Conservation (phyloP, 2,329 filamentous ascomycete genomes). For the Aspergillus candidus region DNA sequence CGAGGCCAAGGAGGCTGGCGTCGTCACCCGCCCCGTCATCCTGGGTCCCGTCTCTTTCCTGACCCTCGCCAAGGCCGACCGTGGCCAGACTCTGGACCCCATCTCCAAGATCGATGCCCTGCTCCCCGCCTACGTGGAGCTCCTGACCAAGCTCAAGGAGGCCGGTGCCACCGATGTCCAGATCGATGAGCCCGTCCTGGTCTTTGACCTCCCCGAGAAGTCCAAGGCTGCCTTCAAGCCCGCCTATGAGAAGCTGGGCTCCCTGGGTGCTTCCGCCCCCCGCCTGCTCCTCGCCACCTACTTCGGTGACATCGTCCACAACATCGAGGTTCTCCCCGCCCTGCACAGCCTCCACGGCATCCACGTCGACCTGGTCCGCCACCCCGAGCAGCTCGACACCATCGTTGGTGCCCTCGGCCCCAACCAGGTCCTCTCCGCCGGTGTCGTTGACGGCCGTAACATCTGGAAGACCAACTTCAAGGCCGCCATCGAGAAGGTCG, state of each 20-base stretch:
- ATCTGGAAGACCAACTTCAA: constrained; percentile 99
- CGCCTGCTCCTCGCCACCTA: constrained; percentile 91
- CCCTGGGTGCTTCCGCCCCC: constrained; percentile 71
- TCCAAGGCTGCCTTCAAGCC: constrained; percentile 97
- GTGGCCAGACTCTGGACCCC: constrained; percentile 84
- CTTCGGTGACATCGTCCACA: constrained; percentile 99
- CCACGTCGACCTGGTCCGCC: constrained; percentile 93
- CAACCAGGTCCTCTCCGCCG: constrained; percentile 84
- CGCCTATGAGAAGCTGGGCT: constrained; percentile 77
- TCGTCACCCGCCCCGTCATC: constrained; percentile 86
- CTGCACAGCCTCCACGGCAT: constrained; percentile 69
- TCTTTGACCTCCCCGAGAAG: constrained; percentile 86
- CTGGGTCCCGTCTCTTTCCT: constrained; percentile 97
- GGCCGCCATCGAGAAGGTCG: constrained; percentile 82
- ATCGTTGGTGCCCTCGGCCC: constrained; percentile 76
- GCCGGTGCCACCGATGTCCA: constrained; percentile 95
- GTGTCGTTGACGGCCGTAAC: constrained; percentile 98
- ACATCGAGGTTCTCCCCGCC: constrained; percentile 81
- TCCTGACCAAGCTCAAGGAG: constrained; percentile 87
- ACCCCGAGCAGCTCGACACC: constrained; percentile 92
- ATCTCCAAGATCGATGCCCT: constrained; percentile 92
- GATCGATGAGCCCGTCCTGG: constrained; percentile 95
- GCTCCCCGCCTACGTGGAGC: constrained; percentile 87
- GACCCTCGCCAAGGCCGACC: constrained; percentile 94
- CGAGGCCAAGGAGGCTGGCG: constrained; percentile 96